A percentile compares a stretch with the other conserved stretches of the same genome.
phyloP scores from a whole-genome alignment of 495 filamentous ascomycete species.

The Xylaria telfairii region DNA sequence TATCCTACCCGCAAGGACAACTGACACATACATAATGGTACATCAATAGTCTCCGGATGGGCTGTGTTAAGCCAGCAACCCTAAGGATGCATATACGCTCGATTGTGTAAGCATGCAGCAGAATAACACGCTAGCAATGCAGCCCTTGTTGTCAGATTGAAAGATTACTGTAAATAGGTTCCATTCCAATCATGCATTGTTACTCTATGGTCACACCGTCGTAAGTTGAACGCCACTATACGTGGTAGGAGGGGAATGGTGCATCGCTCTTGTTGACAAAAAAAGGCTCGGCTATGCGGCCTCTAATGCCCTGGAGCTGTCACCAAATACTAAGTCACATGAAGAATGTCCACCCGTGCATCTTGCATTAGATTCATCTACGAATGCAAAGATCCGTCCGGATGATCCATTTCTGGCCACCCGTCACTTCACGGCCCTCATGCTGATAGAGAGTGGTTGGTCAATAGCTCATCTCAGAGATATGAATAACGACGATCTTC shows the following conservation, averaged over 20 bases:
- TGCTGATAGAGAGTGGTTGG: conserved; percentile 51
- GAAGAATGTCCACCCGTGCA: neutral
- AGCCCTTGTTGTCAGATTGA: neutral
- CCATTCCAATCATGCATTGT: neutral
- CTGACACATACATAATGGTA: neutral
- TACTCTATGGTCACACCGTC: neutral
- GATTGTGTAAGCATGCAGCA: neutral
- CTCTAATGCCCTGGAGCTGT: neutral
- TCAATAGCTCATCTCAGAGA: neutral
- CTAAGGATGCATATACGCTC: neutral
- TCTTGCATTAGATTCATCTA: conserved; percentile 18
- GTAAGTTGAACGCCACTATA: neutral
- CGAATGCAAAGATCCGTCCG: conserved; percentile 82
- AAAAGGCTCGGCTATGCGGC: neutral
- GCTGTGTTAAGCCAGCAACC: neutral
- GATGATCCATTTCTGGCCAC: conserved; percentile 93
- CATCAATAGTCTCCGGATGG: neutral
- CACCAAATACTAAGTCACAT: neutral
- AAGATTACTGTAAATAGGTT: neutral
- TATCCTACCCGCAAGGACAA: neutral
- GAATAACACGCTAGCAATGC: neutral
- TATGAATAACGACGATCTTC: neutral
- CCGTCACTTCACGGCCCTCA: conserved; percentile 78
- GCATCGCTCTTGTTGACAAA: neutral
- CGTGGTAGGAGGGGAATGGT: neutral